Base-by-base conservation (phyloP, 2,329 filamentous ascomycete genomes). In the Drechslerella coelobrocha region DNA sequence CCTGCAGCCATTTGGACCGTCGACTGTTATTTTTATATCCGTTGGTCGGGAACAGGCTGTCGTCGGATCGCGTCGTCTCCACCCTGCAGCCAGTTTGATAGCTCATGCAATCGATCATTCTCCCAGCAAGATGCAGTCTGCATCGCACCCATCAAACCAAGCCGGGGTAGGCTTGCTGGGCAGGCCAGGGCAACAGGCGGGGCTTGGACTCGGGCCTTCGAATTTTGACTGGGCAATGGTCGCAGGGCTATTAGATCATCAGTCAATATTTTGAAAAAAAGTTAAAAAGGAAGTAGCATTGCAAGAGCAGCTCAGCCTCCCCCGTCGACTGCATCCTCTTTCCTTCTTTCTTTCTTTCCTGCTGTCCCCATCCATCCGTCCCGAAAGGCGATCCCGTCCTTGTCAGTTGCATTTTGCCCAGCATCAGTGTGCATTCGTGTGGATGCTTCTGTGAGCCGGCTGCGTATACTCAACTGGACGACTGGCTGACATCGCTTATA, bases 1-100 rank as follows among this genome's bases (percentile, higher is more conserved):
- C 34, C 34, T 39, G 34, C 34, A 17, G 41, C 14, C 21, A n/a
- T 10, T 7, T 19, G 14, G 41, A 45, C 19, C 41, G 41, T 45
- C 41, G 41, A 45, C 41, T 19, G 17, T 21, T 45, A n/a, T 45
- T 45, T 45, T 45, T 45, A 45, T 45, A 45, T 45, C 41, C 41
- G 41, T 14, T 45, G 14, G 2, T 6, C 5, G 14, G 17, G 19
- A 17, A 45, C 5, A 41, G 9, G 5, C 34, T 39, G 17, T 10
- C 5, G 29, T 12, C 12, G 12, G 2, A 14, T 3, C 12, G 17
- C 12, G 12, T 39, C 12, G 12, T 39, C 41, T n/a, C 41, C 41
- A 45, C 37, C n/a, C 9, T 19, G 14, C 8, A 21, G 41, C 41
- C 41, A 39, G 17, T 39, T n/a, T n/a, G n/a, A n/a, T n/a, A n/a